These are phyloP conservation scores for Coelastrella sp. DNA, from an alignment of 139 green algal species.

Conservation along the genomic window DNA sequence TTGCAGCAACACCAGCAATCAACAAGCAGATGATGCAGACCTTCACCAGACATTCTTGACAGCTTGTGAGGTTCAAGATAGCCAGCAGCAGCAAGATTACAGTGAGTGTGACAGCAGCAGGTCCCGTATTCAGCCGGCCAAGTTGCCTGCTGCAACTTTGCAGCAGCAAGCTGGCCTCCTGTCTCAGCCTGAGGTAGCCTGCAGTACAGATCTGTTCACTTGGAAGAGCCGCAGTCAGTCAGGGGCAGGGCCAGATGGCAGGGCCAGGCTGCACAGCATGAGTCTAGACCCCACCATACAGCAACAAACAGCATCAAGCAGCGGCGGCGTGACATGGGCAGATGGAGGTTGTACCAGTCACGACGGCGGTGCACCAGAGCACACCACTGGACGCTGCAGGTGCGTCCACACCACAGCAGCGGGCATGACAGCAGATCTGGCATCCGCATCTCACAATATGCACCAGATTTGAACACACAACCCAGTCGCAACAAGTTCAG, in stretches of 20 bases:
- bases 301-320: neutral
- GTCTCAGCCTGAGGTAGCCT: constrained; percentile 12
- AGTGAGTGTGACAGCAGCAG: neutral
- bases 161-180: neutral
- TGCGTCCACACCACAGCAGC: neutral
- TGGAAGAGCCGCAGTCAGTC: neutral
- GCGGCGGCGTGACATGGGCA: neutral
- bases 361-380: neutral
- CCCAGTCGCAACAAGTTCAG: too few species aligned
- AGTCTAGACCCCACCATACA: neutral
- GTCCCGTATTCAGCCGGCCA: neutral
- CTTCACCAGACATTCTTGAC: neutral
- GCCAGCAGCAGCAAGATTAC: constrained; percentile 9
- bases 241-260: neutral
- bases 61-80: constrained; percentile 11
- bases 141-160: too few species aligned
- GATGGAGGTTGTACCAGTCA: neutral
- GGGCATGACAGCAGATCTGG: too few species aligned
- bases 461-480: too few species aligned
- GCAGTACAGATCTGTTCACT: constrained; percentile 9
- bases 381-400: neutral
- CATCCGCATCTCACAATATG: too few species aligned
- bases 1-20: neutral
- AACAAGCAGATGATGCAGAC: neutral
- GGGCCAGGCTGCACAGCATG: neutral